Evolutionary conservation across 306 rosid species (phyloP), one percentile per base, ranked within the genome.

Genomic region (Lablab purpureus): DNA sequence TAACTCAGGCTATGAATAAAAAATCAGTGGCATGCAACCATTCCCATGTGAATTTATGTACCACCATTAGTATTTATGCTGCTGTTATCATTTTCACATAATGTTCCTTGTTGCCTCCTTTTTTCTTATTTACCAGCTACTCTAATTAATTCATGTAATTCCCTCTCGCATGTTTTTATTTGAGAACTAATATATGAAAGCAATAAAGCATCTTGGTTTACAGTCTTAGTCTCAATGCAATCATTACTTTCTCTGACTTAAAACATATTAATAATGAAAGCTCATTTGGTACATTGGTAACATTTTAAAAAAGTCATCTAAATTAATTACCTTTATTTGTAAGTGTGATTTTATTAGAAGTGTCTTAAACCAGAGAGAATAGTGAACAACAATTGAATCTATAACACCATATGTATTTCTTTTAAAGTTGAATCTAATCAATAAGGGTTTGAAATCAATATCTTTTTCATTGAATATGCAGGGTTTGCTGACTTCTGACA

Each of bases 201-300:
- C 15, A 73, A 73, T 52, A 32, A 52, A 51, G 11, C 3, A 71
- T 47, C n/a, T 49, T 4, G 60, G 60, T 28, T 34, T 34, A 28
- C 32, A 51, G 18, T 52, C 64, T 71, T 43, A 18, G 17, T 21
- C 10, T 6, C 67, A 73, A 70, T 2, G 22, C 37, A 21, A 18
- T 11, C 19, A 54, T 55, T 51, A 67, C 52, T 73, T 55, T 55
- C 50, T 71, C 66, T 54, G 77, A 54, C 46, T 18, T 9, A 54
- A 40, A 40, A 40, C 3, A 9, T 9, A 40, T 40, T 40, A 40
- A 40, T 40, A 40, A 10, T 40, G 4, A 40, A 37, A 2, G 43
- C 8, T 7, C 1, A 40, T 40, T 40, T 40, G 45, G 45, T 9
- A 40, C 45, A 40, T 2, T 40, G 45, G 12, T 40, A 40, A 40